phyloP scores from a whole-genome alignment of 2,329 filamentous ascomycete species.

The Plenodomus lindquistii region DNA sequence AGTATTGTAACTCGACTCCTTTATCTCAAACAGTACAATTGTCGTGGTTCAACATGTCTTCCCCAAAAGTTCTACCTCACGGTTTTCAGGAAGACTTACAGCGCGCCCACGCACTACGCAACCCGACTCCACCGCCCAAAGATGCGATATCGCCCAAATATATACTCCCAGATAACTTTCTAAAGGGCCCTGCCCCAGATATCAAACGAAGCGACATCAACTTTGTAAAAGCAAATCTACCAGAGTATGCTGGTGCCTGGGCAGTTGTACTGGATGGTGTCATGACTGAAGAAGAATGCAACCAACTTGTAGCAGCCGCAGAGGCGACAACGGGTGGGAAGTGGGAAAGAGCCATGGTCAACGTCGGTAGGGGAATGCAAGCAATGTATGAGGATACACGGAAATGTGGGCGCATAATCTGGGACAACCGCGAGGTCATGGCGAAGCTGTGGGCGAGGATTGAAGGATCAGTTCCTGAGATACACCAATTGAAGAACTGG shows the following conservation, averaged over 20 bases:
- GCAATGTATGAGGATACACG: constrained; percentile 61
- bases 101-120: neutral
- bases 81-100: constrained; percentile 1
- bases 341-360: constrained; percentile 73
- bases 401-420: constrained; percentile 77
- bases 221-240: constrained; percentile 54
- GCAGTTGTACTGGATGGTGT: constrained; percentile 68
- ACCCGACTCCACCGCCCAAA: neutral
- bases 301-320: constrained; percentile 31
- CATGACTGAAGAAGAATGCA: constrained; percentile 66
- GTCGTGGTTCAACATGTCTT: neutral
- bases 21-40: neutral
- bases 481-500: constrained; percentile 49
- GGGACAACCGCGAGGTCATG: constrained; percentile 67
- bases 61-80: neutral
- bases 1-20: neutral
- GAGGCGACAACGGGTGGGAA: constrained; percentile 38
- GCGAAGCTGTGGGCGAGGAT: constrained; percentile 65
- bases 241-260: constrained; percentile 58
- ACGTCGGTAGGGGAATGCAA: constrained; percentile 66
- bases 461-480: constrained; percentile 51
- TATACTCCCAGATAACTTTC: constrained; percentile 53
- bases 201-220: constrained; percentile 57
- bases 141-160: constrained; percentile 33
- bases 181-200: constrained; percentile 50